Conservation (phyloP, 169 alveolate species). For the Cryptosporidium andersoni region DNA sequence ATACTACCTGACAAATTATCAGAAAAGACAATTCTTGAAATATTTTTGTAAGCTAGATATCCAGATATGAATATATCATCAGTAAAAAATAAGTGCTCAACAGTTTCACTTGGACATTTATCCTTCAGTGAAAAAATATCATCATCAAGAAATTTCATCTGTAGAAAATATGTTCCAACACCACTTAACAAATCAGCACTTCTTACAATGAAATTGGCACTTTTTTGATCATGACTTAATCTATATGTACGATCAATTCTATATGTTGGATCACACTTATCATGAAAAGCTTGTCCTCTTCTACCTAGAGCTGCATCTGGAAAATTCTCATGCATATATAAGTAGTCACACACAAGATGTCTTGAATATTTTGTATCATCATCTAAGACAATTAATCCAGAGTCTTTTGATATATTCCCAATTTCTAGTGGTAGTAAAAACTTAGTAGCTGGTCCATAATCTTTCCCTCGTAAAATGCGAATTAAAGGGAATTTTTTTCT, state of each 20-base stretch:
- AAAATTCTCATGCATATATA: slow-evolving; percentile 43
- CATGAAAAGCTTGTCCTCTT: slow-evolving; percentile 69
- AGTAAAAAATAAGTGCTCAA: slow-evolving; percentile 55
- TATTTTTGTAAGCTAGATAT: slow-evolving; percentile 67
- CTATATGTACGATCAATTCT: slow-evolving; percentile 59
- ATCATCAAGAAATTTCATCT: slow-evolving; percentile 28
- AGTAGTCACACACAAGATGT: slow-evolving; percentile 68
- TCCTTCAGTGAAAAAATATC: slow-evolving; percentile 50
- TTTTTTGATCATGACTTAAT: slow-evolving; percentile 62
- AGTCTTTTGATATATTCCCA: slow-evolving; percentile 43
- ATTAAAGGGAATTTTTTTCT: slow-evolving; percentile 21
- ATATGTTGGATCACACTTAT: slow-evolving; percentile 71
- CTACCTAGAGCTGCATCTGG: slow-evolving; percentile 71
- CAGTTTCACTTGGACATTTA: slow-evolving; percentile 58
- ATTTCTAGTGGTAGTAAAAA: slow-evolving; percentile 51
- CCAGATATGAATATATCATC: slow-evolving; percentile 69
- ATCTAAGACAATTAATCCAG: slow-evolving; percentile 61
- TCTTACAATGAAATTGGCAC: slow-evolving; percentile 47
- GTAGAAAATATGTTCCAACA: slow-evolving; percentile 70
- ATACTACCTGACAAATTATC: slow-evolving; percentile 11
- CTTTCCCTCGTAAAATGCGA: slow-evolving; percentile 54
- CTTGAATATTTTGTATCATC: slow-evolving; percentile 69
- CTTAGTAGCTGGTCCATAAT: slow-evolving; percentile 71
- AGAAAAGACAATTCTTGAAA: slow-evolving; percentile 59
- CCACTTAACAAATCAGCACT: slow-evolving; percentile 69